Base-by-base conservation (phyloP, 2,329 filamentous ascomycete species). In the Fusarium verrucosum region DNA sequence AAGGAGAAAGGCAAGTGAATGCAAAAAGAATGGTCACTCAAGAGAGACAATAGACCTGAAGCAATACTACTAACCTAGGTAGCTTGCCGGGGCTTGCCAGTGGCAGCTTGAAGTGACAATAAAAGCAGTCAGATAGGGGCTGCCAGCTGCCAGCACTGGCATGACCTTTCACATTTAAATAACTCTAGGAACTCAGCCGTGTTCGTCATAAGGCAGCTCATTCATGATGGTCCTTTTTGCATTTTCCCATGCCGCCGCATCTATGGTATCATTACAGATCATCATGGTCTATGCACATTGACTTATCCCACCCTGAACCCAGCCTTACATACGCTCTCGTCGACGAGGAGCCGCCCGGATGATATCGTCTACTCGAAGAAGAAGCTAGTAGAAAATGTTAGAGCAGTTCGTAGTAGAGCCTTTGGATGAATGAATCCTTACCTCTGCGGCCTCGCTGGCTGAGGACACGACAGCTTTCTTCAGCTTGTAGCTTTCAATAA, bases 391-490 rank as follows among this genome's bases (percentile, higher is more conserved):
- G 8, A 35, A 7, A 10, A 37, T 30, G 69, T 76, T 68, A 76
- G 72, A 40, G 26, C 5, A 9, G 1, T 49, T 6, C 17, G 2
- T 14, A 4, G 10, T 7, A 25, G 11, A 10, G 19, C 11, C 11
- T 14, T n/a, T 10, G 13, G 30, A 8, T 11, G 17, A 10, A 8
- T 11, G 17, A 10, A 20, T 17, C 77, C 88, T 82, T 83, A 96
- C 92, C 86, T 99, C 95, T 68, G 95, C 94, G 64, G 95, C 95
- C 81, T 99, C 95, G 57, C 92, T 96, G 20, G 95, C 95, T 62
- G 93, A 97, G 50, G 91, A 96, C 47, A 99, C 95, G 51, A 99
- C 95, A n/a, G 95, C 95, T 76, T 88, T 90, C 87, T 99, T 99
- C 76, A 99, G 82, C 85, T 99, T 99, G 85, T 97, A 98, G 78